Base-by-base conservation (phyloP, 192 early-diverging fungal species). In the Backusella parvicylindrica region DNA sequence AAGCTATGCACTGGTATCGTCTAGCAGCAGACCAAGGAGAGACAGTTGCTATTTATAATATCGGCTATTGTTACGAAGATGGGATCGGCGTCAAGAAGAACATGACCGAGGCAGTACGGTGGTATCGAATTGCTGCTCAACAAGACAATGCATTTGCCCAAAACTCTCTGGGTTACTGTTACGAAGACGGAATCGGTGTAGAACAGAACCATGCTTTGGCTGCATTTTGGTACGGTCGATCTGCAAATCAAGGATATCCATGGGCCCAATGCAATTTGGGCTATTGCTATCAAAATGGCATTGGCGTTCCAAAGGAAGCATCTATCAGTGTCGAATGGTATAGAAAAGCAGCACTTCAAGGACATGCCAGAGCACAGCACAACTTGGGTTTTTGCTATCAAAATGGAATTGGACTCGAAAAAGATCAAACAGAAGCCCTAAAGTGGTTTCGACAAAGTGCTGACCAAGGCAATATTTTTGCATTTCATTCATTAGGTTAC, bases 201-300 rank as follows among this genome's bases (percentile, higher is more conserved):
- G 77, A 84, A n/a, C 68, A 86, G 36, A 82, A 88, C 66, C 75
- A 81, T 64, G 72, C 85, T 65, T 76, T 87, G 12, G 84, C 88
- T 66, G 90, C 88, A 26, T 75, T 85, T 12, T 92, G 92, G 83
- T 87, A 85, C 38, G 74, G 75, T 31, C 77, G 79, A 32, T 85
- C 85, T 7, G 83, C 86, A 16, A 75, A 84, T n/a, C 84, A 86
- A 56, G 88, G 85, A 0, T 86, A 88, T 40, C 84, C 85, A 36
- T 84, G 85, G 83, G 85, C 84, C 13, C 81, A 88, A 68, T 95
- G 83, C 49, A 86, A 94, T 63, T 79, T 96, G 35, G 95, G 94
- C 2, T 95, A 90, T 79, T 96, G 95, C 76, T 96, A 93, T 73
- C 93, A 93, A 56, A 94, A 95, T 78, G 94, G 93, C 6, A 91